phyloP scores from a whole-genome alignment of 1,284 basidiomycete genomes.

The Violaceomyces palustris region DNA sequence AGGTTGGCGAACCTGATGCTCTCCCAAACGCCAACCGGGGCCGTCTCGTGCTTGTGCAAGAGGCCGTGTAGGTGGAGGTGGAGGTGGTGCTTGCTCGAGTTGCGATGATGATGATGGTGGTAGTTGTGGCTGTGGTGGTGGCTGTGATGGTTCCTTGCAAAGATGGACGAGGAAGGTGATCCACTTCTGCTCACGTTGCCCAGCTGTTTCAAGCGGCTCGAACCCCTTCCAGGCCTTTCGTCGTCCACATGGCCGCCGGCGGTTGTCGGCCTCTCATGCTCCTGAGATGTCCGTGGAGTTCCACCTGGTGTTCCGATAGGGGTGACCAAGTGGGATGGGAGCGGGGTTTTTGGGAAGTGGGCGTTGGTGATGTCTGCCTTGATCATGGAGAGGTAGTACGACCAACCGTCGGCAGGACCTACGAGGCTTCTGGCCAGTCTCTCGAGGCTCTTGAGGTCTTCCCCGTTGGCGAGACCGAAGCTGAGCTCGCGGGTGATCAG shows the following conservation, averaged over 20 bases:
- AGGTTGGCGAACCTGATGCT: constrained; percentile 35
- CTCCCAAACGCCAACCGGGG: constrained; percentile 45
- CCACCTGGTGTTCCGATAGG: constrained; percentile 12
- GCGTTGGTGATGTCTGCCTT: constrained; percentile 23
- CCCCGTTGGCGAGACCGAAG: constrained; percentile 63
- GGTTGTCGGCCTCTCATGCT: too few relatives aligned
- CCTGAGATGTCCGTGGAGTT: constrained; percentile 18
- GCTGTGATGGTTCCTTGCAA: not conserved
- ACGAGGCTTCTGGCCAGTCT: constrained; percentile 24
- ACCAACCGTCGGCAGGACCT: constrained; percentile 64
- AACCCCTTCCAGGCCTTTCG: too few relatives aligned
- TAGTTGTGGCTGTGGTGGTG: constrained; percentile 1
- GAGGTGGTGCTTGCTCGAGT: not conserved
- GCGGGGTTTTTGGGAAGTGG: constrained; percentile 31
- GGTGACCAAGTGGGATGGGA: constrained; percentile 19
- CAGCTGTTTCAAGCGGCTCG: too few relatives aligned
- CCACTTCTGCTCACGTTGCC: too few relatives aligned
- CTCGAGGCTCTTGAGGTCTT: constrained; percentile 62
- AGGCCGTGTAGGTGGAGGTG: constrained; percentile 15
- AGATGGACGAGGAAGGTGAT: too few relatives aligned
- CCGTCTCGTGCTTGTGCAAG: constrained; percentile 19
- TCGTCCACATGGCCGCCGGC: too few relatives aligned
- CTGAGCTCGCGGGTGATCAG: constrained; percentile 64
- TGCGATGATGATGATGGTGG: constrained; percentile 7
- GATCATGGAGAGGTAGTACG: constrained; percentile 57